Base-by-base conservation (phyloP, 805 yeast genomes). In the Sugiyamaella marilandica region DNA sequence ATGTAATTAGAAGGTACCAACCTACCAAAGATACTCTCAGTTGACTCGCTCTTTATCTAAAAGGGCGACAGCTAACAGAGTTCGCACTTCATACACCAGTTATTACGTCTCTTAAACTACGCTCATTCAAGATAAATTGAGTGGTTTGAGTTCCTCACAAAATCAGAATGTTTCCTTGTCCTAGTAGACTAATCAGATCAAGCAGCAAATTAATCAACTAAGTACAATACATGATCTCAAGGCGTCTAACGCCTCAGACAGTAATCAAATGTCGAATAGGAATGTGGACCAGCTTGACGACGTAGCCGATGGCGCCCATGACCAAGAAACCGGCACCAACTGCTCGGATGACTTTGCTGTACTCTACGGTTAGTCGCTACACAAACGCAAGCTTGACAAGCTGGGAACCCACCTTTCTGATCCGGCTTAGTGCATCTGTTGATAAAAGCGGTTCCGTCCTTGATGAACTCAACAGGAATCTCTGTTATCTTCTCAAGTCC, bases 251-350 rank as follows among this genome's bases (percentile, higher is more conserved):
- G 39, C 8, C 18, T 41, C 24, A 90, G 62, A 90, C 97, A 49
- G 73, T 66, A 74, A 91, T 88, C 76, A 89, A 83, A 75, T 89
- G 91, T 78, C 97, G 86, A 76, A 91, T 89, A 68, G 97, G 97
- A 66, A 91, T 91, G 74, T 91, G 97, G 64, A 91, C 77, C 65
- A 92, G 81, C 75, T 92, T 92, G 74, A 94, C 94, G 66, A 84
- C 87, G 74, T 90, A 92, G 54, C 99, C 99, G 66, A 94, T 95
- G 65, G 88, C 85, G 67, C 99, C 99, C 91, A 92, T 94, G 82
- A 92, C 92, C 63, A 92, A 76, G 74, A 92, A 92, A 62, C 99
- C 99, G 59, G 91, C 79, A 65, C 98, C 98, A 50, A 92, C 98
- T 50, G 97, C 97, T 73, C 94, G 86, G 59, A 94, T 80, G 67